These are phyloP conservation scores for Sarcomyxa edulis DNA, from an alignment of 768 basidiomycete genomes.

Conservation along the genomic window DNA sequence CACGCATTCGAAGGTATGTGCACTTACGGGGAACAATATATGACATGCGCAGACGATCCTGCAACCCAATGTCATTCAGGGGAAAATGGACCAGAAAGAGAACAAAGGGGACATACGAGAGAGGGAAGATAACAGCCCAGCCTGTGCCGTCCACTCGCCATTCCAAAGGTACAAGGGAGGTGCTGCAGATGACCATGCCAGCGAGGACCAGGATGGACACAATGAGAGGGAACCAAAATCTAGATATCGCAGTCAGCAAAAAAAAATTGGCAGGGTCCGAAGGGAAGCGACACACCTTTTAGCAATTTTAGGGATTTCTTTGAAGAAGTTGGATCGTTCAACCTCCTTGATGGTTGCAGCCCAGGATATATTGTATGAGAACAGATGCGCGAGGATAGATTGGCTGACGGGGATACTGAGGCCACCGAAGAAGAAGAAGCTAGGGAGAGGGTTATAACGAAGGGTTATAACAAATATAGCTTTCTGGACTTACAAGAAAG, in stretches of 20 bases:
- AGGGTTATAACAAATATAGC: constrained; percentile 1
- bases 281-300: constrained; percentile 48
- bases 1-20: constrained; percentile 1
- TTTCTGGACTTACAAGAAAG: constrained; percentile 60
- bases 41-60: constrained; percentile 62
- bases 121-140: constrained; percentile 77
- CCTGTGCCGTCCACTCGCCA: constrained; percentile 53
- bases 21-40: constrained; percentile 63
- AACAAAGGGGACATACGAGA: constrained; percentile 33
- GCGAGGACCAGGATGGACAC: constrained; percentile 51
- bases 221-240: constrained; percentile 55
- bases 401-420: constrained; percentile 65
- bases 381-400: constrained; percentile 62
- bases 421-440: constrained; percentile 78
- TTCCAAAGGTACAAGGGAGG: constrained; percentile 40
- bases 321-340: constrained; percentile 83
- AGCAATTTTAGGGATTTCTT: constrained; percentile 81
- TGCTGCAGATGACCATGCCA: constrained; percentile 50
- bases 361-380: constrained; percentile 53
- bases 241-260: constrained; percentile 27
- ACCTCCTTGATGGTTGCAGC: constrained; percentile 75
- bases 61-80: constrained; percentile 12
- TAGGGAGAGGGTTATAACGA: constrained; percentile 14
- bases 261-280: constrained; percentile 12
- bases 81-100: not conserved